Evolutionary conservation across 495 filamentous ascomycete genomes (phyloP).

Genomic region (Pseudoneurospora amorphoporcata): DNA sequence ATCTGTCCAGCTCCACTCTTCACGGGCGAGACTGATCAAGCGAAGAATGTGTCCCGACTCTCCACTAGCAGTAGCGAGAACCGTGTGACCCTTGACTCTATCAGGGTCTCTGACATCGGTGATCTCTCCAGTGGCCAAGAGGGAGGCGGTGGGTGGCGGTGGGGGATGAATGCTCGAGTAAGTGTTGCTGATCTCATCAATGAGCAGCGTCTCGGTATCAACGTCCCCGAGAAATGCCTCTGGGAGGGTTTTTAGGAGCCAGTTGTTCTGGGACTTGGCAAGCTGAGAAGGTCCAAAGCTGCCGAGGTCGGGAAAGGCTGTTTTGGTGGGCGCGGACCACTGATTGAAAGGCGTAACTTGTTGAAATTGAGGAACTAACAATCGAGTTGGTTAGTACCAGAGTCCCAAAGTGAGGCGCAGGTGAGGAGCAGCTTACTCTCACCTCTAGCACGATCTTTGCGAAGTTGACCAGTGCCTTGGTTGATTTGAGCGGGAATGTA

Average conservation of each 20-base stretch:
- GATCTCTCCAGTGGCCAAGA: slow-evolving; percentile 30
- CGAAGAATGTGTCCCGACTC: slow-evolving; percentile 42
- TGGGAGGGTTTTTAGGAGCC: slow-evolving; percentile 26
- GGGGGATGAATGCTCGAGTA: not conserved
- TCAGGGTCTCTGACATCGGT: slow-evolving; percentile 17
- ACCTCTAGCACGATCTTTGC: slow-evolving; percentile 9
- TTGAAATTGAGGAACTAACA: slow-evolving; percentile 28
- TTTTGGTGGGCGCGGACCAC: slow-evolving; percentile 23
- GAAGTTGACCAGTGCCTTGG: slow-evolving; percentile 10
- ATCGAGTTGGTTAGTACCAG: slow-evolving; percentile 8
- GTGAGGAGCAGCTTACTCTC: slow-evolving; percentile 11
- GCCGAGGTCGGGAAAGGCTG: slow-evolving; percentile 3
- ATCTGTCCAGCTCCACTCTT: slow-evolving; percentile 37
- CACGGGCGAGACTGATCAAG: slow-evolving; percentile 30
- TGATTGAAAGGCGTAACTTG: slow-evolving; percentile 26
- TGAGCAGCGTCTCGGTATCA: slow-evolving; percentile 16
- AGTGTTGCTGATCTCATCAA: slow-evolving; percentile 14
- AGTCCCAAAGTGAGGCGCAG: not conserved
- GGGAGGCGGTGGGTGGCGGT: slow-evolving; percentile 5
- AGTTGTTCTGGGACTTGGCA: slow-evolving; percentile 22
- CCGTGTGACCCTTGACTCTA: slow-evolving; percentile 11
- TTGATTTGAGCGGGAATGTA: slow-evolving; percentile 11
- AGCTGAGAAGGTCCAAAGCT: slow-evolving; percentile 7
- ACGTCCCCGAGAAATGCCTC: slow-evolving; percentile 27
- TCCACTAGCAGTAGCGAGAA: slow-evolving; percentile 41